Evolutionary conservation across 2,329 filamentous ascomycete genomes (phyloP).

Genomic region (Domatiomyces catenatus): DNA sequence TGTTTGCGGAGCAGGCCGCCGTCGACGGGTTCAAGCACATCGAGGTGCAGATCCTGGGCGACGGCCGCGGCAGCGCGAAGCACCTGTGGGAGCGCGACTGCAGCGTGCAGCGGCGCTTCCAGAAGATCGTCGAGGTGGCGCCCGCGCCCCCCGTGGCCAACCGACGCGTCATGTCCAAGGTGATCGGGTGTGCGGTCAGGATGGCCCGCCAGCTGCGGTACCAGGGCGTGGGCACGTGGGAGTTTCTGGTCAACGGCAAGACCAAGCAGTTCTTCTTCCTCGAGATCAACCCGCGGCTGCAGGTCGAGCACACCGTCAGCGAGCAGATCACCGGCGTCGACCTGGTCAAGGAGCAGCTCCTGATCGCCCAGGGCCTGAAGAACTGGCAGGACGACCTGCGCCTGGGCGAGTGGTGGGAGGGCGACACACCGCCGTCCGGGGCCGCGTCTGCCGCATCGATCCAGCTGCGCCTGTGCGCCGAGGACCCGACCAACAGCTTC

Average conservation of each 20-base stretch:
- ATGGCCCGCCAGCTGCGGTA: slow-evolving; percentile 40
- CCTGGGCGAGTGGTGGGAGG: slow-evolving; percentile 19
- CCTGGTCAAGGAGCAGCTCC: slow-evolving; percentile 40
- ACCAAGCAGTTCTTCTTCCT: slow-evolving; percentile 41
- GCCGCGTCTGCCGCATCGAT: slow-evolving; percentile 29
- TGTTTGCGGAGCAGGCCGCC: slow-evolving; percentile 48
- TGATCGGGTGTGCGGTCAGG: slow-evolving; percentile 39
- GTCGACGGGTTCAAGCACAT: slow-evolving; percentile 46
- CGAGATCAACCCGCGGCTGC: slow-evolving; percentile 45
- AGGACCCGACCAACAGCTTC: slow-evolving; percentile 39
- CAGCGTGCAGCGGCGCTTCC: slow-evolving; percentile 44
- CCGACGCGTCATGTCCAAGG: slow-evolving; percentile 30
- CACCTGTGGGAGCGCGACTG: slow-evolving; percentile 48
- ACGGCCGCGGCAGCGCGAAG: slow-evolving; percentile 36
- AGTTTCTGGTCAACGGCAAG: slow-evolving; percentile 43
- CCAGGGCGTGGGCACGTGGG: slow-evolving; percentile 46
- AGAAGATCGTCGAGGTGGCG: slow-evolving; percentile 46
- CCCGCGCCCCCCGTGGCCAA: slow-evolving; percentile 37
- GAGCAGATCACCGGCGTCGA: slow-evolving; percentile 40
- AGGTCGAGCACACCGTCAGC: slow-evolving; percentile 49
- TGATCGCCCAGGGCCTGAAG: slow-evolving; percentile 36
- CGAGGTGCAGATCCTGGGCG: slow-evolving; percentile 46
- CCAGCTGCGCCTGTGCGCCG: slow-evolving; percentile 43
- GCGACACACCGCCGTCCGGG: slow-evolving; percentile 22
- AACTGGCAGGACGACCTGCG: slow-evolving; percentile 24